phyloP scores from a whole-genome alignment of 805 yeast genomes.

The Wickerhamomyces rabaulensis region DNA sequence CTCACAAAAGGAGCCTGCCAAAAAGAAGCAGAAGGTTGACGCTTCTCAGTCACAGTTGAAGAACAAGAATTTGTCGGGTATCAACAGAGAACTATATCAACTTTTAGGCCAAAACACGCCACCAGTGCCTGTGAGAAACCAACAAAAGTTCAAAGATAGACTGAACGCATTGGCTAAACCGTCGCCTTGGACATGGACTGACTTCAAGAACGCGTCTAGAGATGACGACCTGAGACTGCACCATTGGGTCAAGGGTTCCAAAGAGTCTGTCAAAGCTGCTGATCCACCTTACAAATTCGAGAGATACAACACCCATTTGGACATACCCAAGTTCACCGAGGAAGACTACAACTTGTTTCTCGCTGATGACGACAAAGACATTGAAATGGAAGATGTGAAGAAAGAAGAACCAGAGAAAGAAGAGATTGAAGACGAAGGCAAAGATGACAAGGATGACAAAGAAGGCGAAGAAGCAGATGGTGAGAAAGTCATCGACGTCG shows the following conservation, averaged over 20 bases:
- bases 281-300: constrained; percentile 60
- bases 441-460: constrained; percentile 12
- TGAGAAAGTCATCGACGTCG: constrained; percentile 4
- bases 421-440: constrained; percentile 8
- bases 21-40: constrained; percentile 28
- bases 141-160: constrained; percentile 56
- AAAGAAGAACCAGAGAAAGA: constrained; percentile 1
- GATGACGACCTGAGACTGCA: constrained; percentile 45
- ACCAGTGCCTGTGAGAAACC: constrained; percentile 56
- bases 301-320: constrained; percentile 63
- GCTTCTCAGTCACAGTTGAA: constrained; percentile 7
- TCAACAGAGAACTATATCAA: constrained; percentile 85
- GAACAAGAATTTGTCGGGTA: constrained; percentile 46
- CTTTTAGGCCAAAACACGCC: constrained; percentile 91
- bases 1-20: constrained; percentile 17
- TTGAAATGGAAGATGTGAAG: constrained; percentile 3
- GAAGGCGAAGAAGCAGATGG: constrained; percentile 1
- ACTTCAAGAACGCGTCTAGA: constrained; percentile 54
- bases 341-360: constrained; percentile 55
- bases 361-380: constrained; percentile 23
- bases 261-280: constrained; percentile 19
- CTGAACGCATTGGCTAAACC: constrained; percentile 57
- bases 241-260: constrained; percentile 86
- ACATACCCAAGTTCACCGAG: constrained; percentile 61
- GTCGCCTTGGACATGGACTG: constrained; percentile 75